These are phyloP conservation scores for Pythium pectinolyticum DNA, from an alignment of 352 stramenopile species.

Conservation along the genomic window DNA sequence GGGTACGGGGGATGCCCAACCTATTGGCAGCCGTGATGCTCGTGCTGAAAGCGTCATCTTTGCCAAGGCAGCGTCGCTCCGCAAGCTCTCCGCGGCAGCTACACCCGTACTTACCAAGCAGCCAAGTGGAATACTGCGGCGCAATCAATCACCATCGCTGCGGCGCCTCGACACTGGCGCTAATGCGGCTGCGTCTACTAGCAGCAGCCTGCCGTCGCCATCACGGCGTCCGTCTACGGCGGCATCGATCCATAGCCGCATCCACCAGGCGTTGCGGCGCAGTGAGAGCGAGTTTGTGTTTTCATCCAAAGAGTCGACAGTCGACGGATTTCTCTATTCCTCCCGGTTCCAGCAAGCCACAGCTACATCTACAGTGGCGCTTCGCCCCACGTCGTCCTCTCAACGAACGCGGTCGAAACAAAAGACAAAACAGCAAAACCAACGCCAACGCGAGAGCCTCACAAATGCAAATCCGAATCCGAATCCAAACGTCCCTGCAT, in stretches of 20 bases:
- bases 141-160: slow-evolving; percentile 4
- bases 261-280: slow-evolving; percentile 54
- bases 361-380: neutral
- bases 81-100: neutral
- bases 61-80: neutral
- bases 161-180: neutral
- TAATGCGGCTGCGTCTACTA: too few relatives aligned
- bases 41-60: neutral
- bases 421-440: neutral
- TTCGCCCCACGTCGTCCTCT: slow-evolving; percentile 25
- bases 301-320: slow-evolving; percentile 41
- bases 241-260: slow-evolving; percentile 48
- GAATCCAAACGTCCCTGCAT: neutral
- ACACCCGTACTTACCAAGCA: neutral
- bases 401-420: slow-evolving; percentile 8
- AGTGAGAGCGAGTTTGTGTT: slow-evolving; percentile 62
- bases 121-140: neutral
- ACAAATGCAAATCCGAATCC: neutral
- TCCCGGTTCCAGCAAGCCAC: slow-evolving; percentile 55
- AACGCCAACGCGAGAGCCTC: too few relatives aligned
- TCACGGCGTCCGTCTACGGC: slow-evolving; percentile 44
- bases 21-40: neutral
- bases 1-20: neutral
- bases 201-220: neutral
- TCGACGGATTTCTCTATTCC: slow-evolving; percentile 57